phyloP scores from a whole-genome alignment of 306 rosid species.

The Inga laurina region DNA sequence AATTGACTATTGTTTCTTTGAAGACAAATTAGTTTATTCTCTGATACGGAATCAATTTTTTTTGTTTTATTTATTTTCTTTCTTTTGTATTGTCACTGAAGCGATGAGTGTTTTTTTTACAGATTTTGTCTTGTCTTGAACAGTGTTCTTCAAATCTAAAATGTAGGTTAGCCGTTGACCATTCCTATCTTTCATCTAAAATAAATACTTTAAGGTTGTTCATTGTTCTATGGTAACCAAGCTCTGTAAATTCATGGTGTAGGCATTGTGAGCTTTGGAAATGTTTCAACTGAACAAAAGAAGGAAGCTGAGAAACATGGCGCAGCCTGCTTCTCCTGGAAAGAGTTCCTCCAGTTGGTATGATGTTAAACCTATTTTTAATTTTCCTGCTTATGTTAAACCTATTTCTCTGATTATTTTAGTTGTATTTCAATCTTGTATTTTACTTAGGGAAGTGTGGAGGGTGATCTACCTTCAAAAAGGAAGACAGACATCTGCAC shows the following conservation, averaged over 20 bases:
- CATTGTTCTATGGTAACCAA: constrained; percentile 20
- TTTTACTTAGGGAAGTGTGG: constrained; percentile 59
- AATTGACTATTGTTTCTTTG: constrained; percentile 9
- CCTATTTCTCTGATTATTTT: not conserved
- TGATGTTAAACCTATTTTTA: constrained; percentile 17
- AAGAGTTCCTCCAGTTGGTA: constrained; percentile 78
- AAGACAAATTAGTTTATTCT: constrained; percentile 5
- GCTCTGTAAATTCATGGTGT: constrained; percentile 29
- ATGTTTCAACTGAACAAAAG: constrained; percentile 67
- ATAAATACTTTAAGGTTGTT: constrained; percentile 1
- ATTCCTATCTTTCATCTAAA: constrained; percentile 13
- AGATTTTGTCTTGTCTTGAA: constrained; percentile 81
- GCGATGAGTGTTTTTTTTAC: constrained; percentile 42
- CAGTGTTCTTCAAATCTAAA: constrained; percentile 66
- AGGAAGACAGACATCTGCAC: constrained; percentile 64
- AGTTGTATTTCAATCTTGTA: not conserved
- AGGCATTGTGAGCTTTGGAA: constrained; percentile 86
- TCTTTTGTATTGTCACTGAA: not conserved
- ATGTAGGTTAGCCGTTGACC: constrained; percentile 55
- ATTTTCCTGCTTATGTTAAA: constrained; percentile 1
- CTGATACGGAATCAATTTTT: not conserved
- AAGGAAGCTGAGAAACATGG: constrained; percentile 81
- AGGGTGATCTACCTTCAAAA: constrained; percentile 61
- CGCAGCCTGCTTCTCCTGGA: constrained; percentile 83
- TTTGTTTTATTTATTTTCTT: not conserved